phyloP scores from a whole-genome alignment of 1,284 basidiomycete species.

The Apiotrichum porosum region DNA sequence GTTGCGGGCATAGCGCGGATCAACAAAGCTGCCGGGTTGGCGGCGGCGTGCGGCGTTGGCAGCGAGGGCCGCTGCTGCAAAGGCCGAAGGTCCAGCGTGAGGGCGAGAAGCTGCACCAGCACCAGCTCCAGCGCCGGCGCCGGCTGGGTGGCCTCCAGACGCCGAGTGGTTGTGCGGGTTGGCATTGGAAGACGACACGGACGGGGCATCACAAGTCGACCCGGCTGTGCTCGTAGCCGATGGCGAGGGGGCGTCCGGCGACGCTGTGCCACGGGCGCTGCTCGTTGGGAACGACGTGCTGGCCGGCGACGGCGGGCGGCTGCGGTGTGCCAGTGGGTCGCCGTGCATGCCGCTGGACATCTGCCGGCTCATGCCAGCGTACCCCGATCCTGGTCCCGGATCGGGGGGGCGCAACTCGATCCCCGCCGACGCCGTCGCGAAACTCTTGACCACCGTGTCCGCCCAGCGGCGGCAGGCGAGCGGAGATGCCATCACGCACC shows the following conservation, averaged over 20 bases:
- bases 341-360: neutral
- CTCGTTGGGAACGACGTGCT: neutral
- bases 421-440: neutral
- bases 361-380: neutral
- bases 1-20: constrained; percentile 23
- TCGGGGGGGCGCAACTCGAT: neutral
- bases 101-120: too few species aligned
- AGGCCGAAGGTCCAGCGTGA: too few species aligned
- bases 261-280: neutral
- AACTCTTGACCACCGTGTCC: neutral
- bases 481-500: constrained; percentile 12
- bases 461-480: constrained; percentile 3
- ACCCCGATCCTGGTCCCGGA: too few species aligned
- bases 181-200: too few species aligned
- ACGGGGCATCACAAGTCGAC: too few species aligned
- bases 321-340: neutral
- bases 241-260: neutral
- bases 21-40: constrained; percentile 3
- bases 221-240: neutral
- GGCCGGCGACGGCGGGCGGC: neutral
- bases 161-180: too few species aligned
- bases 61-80: neutral
- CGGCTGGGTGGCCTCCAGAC: too few species aligned
- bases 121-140: neutral
- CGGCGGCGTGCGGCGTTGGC: neutral